Base-by-base conservation (phyloP, 2,329 filamentous ascomycete species). In the Fusarium pseudonygamai region DNA sequence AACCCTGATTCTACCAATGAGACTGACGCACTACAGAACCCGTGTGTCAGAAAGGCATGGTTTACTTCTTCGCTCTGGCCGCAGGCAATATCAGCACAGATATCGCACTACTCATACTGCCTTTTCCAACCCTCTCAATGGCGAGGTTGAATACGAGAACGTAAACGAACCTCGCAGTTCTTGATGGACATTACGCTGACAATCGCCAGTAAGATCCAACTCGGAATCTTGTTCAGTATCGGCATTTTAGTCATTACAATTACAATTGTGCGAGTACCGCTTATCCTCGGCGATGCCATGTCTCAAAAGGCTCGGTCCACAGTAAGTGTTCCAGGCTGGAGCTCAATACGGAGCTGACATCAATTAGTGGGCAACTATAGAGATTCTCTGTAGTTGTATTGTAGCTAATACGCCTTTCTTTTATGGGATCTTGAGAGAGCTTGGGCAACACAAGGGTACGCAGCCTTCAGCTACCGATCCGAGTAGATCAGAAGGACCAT, bases 221-320 rank as follows among this genome's bases (percentile, higher is more conserved):
- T 73, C 6, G 65, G 60, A 14, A 40, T 79, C 11, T 63, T 79
- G 3, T 79, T 79, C 62, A 71, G 77, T 58, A 71, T 78, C 15
- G 78, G 72, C 7, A 43, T 67, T 14, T 43, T 79, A 5, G 60
- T 79, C 24, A 73, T 79, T 6, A 55, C 64, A 7, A 77, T 79
- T 11, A 79, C 78, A 11, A 72, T 77, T 26, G 40, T 79, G 6
- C 77, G 78, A 15, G 45, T 79, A 2, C 78, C 77, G 6, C 67
- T 79, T n/a, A 79, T 79, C 40, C 60, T 79, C 7, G 73, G 71
- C 39, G 46, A 77, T 46, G 67, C 76, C 18, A 58, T 79, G 15
- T 79, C 78, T 8, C 78, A 79, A 49, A 71, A 73, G 39, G 76
- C 78, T 37, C 76, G 78, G 16, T 78, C 77, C n/a, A 75, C 77